phyloP scores from a whole-genome alignment of 1,284 basidiomycete species.

The Papiliotrema flavescens region DNA sequence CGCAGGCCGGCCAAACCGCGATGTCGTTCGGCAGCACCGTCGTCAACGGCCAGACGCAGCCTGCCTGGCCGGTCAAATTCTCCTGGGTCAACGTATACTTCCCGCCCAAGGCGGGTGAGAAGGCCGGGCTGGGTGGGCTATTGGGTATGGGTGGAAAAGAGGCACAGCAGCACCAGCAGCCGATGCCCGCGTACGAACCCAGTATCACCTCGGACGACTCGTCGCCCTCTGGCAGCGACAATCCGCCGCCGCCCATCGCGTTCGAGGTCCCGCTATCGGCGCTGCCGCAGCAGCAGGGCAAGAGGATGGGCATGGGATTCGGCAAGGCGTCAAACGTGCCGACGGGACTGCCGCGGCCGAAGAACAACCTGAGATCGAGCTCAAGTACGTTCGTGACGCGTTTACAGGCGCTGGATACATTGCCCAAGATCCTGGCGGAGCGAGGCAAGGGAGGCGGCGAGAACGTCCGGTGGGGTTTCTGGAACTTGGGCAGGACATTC shows the following conservation, averaged over 20 bases:
- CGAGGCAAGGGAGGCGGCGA: conserved; percentile 79
- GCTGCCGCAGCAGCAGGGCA: conserved; percentile 14
- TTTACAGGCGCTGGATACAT: conserved; percentile 71
- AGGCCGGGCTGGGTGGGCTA: conserved; percentile 29
- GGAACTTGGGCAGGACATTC: conserved; percentile 73
- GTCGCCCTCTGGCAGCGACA: conserved; percentile 17
- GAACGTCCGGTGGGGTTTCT: conserved; percentile 69
- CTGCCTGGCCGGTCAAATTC: conserved; percentile 31
- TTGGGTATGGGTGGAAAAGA: conserved; percentile 18
- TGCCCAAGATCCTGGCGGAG: conserved; percentile 61
- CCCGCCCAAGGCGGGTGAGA: conserved; percentile 29
- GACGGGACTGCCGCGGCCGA: conserved; percentile 59
- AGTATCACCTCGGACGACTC: conserved; percentile 18
- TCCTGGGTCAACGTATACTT: conserved; percentile 41
- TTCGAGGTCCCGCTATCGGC: conserved; percentile 22
- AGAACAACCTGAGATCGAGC: conserved; percentile 80
- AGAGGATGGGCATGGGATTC: conserved; percentile 22
- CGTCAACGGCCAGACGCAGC: conserved; percentile 43
- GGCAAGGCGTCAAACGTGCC: conserved; percentile 14
- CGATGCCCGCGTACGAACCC: conserved; percentile 24
- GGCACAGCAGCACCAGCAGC: conserved; percentile 1
- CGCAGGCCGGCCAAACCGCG: conserved; percentile 20
- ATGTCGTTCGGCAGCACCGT: conserved; percentile 34
- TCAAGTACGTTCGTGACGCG: conserved; percentile 86
- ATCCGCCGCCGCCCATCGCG: conserved; percentile 14